Conservation (phyloP, 257 asterid genomes). For the Prunella vulgaris region DNA sequence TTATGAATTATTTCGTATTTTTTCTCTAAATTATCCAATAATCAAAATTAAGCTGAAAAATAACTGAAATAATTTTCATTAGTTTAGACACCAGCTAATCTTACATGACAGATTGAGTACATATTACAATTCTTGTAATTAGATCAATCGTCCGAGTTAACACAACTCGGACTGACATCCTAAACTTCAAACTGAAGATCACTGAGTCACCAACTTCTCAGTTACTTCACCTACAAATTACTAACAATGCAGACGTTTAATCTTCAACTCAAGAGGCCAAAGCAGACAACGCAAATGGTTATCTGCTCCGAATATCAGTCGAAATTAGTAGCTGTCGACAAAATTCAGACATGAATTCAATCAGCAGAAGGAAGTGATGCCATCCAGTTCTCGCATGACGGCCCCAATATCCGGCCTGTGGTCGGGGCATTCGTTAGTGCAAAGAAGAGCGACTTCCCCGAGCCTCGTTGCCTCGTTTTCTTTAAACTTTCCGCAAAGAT, state of each 20-base stretch:
- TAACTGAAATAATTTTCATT: slow-evolving; percentile 6
- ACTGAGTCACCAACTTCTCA: slow-evolving; percentile 13
- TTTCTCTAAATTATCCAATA: too few species aligned
- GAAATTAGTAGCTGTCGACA: slow-evolving; percentile 26
- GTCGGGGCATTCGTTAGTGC: slow-evolving; percentile 68
- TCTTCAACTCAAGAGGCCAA: not conserved
- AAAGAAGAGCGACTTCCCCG: slow-evolving; percentile 73
- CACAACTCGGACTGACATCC: slow-evolving; percentile 10
- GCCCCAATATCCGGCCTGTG: slow-evolving; percentile 64
- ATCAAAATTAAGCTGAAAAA: not conserved
- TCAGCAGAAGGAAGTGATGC: slow-evolving; percentile 24
- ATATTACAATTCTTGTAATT: slow-evolving; percentile 10
- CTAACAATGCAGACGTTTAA: not conserved
- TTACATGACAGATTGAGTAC: slow-evolving; percentile 18
- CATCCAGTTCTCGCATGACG: slow-evolving; percentile 60
- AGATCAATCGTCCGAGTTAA: slow-evolving; percentile 22
- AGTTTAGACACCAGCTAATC: slow-evolving; percentile 10
- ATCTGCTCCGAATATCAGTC: slow-evolving; percentile 11
- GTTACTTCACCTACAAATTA: slow-evolving; percentile 1
- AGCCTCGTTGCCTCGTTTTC: slow-evolving; percentile 83
- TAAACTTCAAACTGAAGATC: slow-evolving; percentile 6
- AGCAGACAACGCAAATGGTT: slow-evolving; percentile 15
- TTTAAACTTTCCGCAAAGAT: slow-evolving; percentile 51
- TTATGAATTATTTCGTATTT: too few species aligned
- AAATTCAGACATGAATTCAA: too few species aligned